Conservation (phyloP, 306 rosid species). For the Citrullus amarus region DNA sequence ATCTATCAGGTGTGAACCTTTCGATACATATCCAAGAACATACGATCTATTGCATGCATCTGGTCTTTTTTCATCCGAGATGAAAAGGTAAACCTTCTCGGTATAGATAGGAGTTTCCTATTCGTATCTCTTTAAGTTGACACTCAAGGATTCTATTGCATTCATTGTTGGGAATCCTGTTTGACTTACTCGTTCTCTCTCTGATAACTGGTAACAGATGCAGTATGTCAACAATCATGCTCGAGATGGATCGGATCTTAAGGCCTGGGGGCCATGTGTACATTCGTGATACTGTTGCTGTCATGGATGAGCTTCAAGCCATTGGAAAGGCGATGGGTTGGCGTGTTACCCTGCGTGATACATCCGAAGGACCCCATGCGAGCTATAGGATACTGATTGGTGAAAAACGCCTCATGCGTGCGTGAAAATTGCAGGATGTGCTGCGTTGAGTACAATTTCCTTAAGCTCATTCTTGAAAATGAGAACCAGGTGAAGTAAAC, state of each 20-base stretch:
- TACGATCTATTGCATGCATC: conserved; percentile 89
- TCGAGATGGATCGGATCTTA: conserved; percentile 93
- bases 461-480: not conserved
- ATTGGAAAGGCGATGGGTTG: conserved; percentile 85
- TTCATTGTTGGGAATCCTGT: not conserved
- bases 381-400: conserved; percentile 69
- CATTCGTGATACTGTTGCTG: conserved; percentile 57
- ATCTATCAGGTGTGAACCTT: conserved; percentile 78
- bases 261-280: conserved; percentile 80
- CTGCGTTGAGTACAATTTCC: not conserved
- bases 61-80: conserved; percentile 62
- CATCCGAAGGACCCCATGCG: conserved; percentile 84
- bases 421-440: conserved; percentile 22
- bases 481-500: not conserved
- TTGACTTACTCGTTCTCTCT: not conserved
- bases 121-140: not conserved
- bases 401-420: conserved; percentile 57
- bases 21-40: conserved; percentile 95
- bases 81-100: conserved; percentile 43
- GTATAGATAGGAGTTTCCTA: not conserved
- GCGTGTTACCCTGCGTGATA: conserved; percentile 50
- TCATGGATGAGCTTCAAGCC: conserved; percentile 82
- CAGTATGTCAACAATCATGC: conserved; percentile 72
- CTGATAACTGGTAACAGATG: conserved; percentile 35
- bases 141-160: not conserved